phyloP scores from a whole-genome alignment of 108 stramenopile genomes.

The Ochromonas danica region DNA sequence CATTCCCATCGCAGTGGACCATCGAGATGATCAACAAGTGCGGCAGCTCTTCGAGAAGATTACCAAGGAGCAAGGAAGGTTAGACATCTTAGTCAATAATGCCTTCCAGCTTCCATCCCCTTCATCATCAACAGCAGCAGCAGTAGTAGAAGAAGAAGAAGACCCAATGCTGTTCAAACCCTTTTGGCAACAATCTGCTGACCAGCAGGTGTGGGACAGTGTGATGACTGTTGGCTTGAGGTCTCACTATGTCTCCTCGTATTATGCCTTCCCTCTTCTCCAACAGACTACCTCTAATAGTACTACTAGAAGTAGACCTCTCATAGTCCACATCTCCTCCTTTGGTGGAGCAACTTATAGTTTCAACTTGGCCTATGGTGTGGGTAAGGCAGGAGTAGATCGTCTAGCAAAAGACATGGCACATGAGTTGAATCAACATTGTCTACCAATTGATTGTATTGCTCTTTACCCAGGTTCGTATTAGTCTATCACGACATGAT shows the following conservation, averaged over 20 bases:
- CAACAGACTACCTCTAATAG: neutral
- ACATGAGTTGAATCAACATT: neutral
- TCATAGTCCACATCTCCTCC: neutral
- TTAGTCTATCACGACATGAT: too few relatives aligned
- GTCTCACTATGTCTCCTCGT: conserved; percentile 50
- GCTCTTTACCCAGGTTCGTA: neutral
- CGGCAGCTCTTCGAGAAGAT: conserved; percentile 39
- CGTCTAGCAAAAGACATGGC: neutral
- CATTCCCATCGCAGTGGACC: conserved; percentile 42
- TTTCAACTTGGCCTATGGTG: neutral
- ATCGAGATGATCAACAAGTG: conserved; percentile 43
- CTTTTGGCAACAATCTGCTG: neutral
- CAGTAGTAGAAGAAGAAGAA: too few relatives aligned
- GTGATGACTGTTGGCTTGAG: conserved; percentile 45
- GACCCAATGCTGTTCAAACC: neutral
- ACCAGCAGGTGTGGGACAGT: conserved; percentile 47
- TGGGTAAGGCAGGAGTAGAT: neutral
- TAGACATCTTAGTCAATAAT: conserved; percentile 48
- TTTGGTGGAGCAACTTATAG: neutral
- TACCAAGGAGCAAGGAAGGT: conserved; percentile 43
- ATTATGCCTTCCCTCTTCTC: conserved; percentile 43
- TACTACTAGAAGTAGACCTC: neutral
- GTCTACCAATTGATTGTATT: neutral
- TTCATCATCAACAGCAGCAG: too few relatives aligned
- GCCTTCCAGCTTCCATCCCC: conserved; percentile 34